Percentiles rank a stretch among this genome's conserved stretches.
phyloP scores from a whole-genome alignment of 2,329 filamentous ascomycete genomes.

The Aspergillus intermedius region DNA sequence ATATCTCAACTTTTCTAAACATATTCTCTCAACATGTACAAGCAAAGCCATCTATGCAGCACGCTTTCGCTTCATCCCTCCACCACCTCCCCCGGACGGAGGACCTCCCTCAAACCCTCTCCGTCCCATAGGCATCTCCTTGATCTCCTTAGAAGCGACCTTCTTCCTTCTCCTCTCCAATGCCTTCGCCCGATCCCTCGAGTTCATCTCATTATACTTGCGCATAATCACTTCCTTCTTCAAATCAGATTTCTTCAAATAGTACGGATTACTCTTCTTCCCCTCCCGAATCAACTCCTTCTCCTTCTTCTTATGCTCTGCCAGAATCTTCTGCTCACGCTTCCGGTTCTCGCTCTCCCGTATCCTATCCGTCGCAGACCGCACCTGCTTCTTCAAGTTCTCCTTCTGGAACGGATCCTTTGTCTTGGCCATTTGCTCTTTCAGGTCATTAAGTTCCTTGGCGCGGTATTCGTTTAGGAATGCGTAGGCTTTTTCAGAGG shows the following conservation, averaged over 20 bases:
- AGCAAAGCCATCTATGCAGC: constrained; percentile 12
- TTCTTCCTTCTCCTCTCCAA: constrained; percentile 90
- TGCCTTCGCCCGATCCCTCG: constrained; percentile 72
- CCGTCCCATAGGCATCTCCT: constrained; percentile 56
- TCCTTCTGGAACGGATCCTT: constrained; percentile 63
- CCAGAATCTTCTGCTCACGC: constrained; percentile 61
- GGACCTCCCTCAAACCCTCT: constrained; percentile 32
- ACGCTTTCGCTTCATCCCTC: constrained; percentile 22
- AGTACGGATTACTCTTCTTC: constrained; percentile 74
- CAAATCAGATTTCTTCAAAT: constrained; percentile 84
- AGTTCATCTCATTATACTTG: constrained; percentile 75
- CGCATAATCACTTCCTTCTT: constrained; percentile 78
- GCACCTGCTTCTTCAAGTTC: constrained; percentile 63
- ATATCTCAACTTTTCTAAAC: not conserved
- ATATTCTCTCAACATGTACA: constrained; percentile 4
- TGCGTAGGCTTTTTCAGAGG: constrained; percentile 67
- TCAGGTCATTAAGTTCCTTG: constrained; percentile 72
- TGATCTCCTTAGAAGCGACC: constrained; percentile 77
- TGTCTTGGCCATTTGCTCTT: constrained; percentile 58
- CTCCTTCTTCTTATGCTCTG: constrained; percentile 73
- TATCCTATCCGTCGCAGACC: constrained; percentile 71
- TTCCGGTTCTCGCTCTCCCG: constrained; percentile 65
- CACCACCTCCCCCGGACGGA: constrained; percentile 11
- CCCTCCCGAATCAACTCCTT: constrained; percentile 79
- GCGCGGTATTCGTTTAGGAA: constrained; percentile 84